Base-by-base conservation (phyloP, 768 basidiomycete genomes). In the Russula dissimulans region DNA sequence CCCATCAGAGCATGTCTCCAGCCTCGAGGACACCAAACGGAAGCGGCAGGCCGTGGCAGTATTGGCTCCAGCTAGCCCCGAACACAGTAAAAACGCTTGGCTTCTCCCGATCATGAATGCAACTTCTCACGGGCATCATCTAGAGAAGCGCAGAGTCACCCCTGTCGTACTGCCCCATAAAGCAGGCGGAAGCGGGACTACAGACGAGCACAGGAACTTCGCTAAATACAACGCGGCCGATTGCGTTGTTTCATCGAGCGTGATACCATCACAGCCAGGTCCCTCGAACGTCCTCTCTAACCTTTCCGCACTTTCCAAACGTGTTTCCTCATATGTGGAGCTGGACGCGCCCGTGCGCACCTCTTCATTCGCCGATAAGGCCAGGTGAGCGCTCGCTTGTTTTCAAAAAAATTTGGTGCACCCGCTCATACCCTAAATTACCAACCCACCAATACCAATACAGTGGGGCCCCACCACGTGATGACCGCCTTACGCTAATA, bases 401-500 rank as follows among this genome's bases (percentile, higher is more conserved):
- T 48, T 34, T 31, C 31, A 26, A 45, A 26, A 22, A 44, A 8
- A 14, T 17, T 52, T 38, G 39, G 9, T 42, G 32, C 2, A 18
- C 29, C 51, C 26, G 36, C 42, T 48, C 50, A 64, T 58, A 51
- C 17, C 54, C 34, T 32, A 54, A 26, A 56, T 17, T 26, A 26
- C 22, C 22, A 26, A 26, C 22, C 22, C 22, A 26, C 10, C 34
- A 10, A 36, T 10, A 10, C 5, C 10, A 34, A 50, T 15, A n/a
- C 22, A n/a, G 67, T 59, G n/a, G 59, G 9, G 59, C 45, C 9
- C 61, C 67, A 18, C 62, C 66, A 53, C 71, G 81, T 39, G 87
- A 90, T 64, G 86, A 88, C 22, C 70, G 76, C 42, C 78, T 93
- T 45, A 80, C 82, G 0, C 71, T 97, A 17, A 71, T 95, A 7